Conservation (phyloP, 352 stramenopile genomes). For the Globisporangium orthogonon region DNA sequence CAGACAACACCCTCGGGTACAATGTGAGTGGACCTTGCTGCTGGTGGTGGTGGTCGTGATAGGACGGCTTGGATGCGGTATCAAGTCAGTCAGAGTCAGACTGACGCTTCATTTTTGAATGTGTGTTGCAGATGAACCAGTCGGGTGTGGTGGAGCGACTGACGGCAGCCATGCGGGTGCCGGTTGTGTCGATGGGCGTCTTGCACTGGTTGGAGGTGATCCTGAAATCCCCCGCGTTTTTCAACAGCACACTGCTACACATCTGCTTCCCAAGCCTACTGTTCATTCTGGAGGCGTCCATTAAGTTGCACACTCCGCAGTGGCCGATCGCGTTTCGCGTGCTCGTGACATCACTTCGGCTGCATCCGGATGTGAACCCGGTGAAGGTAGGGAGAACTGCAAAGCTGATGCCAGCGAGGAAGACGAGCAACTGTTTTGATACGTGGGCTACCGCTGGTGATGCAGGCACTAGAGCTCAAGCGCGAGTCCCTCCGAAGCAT, state of each 20-base stretch:
- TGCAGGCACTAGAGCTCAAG: constrained; percentile 69
- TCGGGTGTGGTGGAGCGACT: constrained; percentile 78
- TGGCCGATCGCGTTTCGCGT: constrained; percentile 83
- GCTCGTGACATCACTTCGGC: constrained; percentile 60
- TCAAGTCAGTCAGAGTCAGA: background rate
- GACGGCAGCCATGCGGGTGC: constrained; percentile 64
- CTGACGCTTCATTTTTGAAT: background rate
- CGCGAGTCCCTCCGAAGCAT: constrained; percentile 79
- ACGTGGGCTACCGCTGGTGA: background rate
- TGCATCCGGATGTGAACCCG: constrained; percentile 77
- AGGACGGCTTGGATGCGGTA: background rate
- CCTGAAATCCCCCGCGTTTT: constrained; percentile 62
- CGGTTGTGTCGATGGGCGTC: constrained; percentile 83
- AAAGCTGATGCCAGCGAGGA: background rate
- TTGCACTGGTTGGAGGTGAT: constrained; percentile 81
- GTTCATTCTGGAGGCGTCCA: constrained; percentile 68
- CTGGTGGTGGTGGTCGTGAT: background rate
- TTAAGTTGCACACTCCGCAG: constrained; percentile 68
- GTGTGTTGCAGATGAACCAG: constrained; percentile 70
- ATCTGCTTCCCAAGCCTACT: constrained; percentile 83
- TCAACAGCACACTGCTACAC: constrained; percentile 80
- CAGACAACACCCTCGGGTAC: constrained; percentile 81
- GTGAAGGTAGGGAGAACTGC: constrained; percentile 44
- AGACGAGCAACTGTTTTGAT: background rate
- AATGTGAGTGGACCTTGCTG: constrained; percentile 35